Percentiles rank a stretch among this genome's conserved stretches.
Evolutionary conservation across 345 rosid genomes (phyloP).

Genomic region (Laguncularia racemosa): DNA sequence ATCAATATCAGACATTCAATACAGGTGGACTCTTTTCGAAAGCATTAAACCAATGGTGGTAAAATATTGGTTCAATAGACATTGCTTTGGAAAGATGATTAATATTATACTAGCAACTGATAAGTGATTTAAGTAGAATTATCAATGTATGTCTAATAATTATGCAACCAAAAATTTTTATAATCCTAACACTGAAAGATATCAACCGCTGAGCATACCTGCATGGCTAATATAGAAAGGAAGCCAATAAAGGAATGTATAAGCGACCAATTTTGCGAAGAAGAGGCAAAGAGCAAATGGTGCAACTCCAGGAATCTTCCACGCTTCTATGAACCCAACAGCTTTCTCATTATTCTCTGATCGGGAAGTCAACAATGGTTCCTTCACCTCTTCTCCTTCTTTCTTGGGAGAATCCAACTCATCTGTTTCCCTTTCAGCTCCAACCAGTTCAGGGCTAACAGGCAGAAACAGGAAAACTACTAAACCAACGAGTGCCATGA

Average conservation of each 20-base stretch:
- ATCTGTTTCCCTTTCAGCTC: conserved; percentile 45
- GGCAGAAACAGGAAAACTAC: conserved; percentile 67
- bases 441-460: conserved; percentile 63
- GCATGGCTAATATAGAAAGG: conserved; percentile 95
- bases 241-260: conserved; percentile 97
- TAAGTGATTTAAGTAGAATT: too few relatives aligned
- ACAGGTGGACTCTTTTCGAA: too few relatives aligned
- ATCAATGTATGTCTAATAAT: too few relatives aligned
- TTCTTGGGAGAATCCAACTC: conserved; percentile 43
- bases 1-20: too few relatives aligned
- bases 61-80: too few relatives aligned
- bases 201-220: conserved; percentile 32
- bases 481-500: conserved; percentile 43
- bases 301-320: conserved; percentile 96
- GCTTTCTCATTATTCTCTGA: conserved; percentile 36
- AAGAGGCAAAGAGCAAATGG: conserved; percentile 92
- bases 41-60: too few relatives aligned
- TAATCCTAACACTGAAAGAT: too few relatives aligned
- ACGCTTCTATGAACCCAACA: conserved; percentile 86
- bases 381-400: conserved; percentile 28
- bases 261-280: conserved; percentile 88
- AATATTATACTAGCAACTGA: too few relatives aligned
- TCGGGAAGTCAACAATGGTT: conserved; percentile 45
- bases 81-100: too few relatives aligned
- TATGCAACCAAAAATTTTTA: too few relatives aligned